A percentile compares a stretch with the other conserved stretches of the same genome.
These are phyloP conservation scores for Sanguinoderma infundibulare DNA, from an alignment of 1,284 basidiomycete genomes.

Conservation along the genomic window DNA sequence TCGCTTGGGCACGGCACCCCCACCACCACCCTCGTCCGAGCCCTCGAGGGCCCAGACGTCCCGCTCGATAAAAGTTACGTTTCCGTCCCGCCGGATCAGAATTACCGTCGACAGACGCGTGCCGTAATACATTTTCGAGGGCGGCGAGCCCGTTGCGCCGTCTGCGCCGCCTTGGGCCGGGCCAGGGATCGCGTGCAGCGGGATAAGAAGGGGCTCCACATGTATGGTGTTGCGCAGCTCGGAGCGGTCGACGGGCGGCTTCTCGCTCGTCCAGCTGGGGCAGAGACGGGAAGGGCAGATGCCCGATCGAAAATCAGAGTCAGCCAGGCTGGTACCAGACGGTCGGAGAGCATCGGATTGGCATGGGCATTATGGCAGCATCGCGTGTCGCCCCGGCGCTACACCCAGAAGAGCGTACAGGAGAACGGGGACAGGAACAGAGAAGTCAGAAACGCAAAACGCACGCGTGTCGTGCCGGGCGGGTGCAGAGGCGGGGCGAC, in stretches of 20 bases:
- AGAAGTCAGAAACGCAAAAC: conserved; percentile 1
- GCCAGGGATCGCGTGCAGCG: background rate
- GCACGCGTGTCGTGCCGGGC: too few relatives aligned
- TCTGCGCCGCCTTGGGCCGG: too few relatives aligned
- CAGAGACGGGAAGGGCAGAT: background rate
- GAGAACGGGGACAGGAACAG: background rate
- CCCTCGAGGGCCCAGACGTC: conserved; percentile 64
- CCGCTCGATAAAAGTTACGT: conserved; percentile 69
- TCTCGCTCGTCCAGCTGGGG: conserved; percentile 34
- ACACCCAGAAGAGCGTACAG: background rate
- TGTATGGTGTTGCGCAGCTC: conserved; percentile 66
- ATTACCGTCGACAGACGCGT: conserved; percentile 78
- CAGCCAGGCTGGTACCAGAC: background rate
- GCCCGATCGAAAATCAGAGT: background rate
- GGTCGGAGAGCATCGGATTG: too few relatives aligned
- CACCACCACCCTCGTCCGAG: conserved; percentile 26
- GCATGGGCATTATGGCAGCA: too few relatives aligned
- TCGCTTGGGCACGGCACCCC: conserved; percentile 27
- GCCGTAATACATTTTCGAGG: conserved; percentile 49
- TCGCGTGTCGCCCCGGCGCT: background rate
- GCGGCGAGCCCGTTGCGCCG: background rate
- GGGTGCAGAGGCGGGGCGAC: conserved; percentile 1
- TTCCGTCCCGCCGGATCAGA: conserved; percentile 63
- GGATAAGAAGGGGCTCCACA: conserved; percentile 49
- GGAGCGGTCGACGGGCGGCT: conserved; percentile 49